These are phyloP conservation scores for Posidonia australis DNA, from an alignment of 106 monocot genomes.

Conservation along the genomic window DNA sequence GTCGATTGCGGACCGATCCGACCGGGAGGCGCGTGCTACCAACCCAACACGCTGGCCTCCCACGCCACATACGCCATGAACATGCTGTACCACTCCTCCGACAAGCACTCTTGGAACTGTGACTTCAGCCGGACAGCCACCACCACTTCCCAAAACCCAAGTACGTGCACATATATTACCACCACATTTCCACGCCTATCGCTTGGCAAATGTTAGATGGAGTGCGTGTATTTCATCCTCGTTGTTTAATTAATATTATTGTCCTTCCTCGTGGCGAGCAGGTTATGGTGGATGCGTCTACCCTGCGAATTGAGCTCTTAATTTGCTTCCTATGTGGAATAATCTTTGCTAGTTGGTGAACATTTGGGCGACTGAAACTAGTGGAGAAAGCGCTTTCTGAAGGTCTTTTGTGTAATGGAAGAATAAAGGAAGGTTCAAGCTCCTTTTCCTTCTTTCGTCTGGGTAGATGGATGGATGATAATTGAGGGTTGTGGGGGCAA, in stretches of 20 bases:
- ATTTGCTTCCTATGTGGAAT: too few species aligned
- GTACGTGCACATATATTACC: background rate
- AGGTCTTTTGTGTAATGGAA: background rate
- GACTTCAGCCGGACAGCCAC: conserved; percentile 20
- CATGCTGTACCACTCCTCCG: conserved; percentile 16
- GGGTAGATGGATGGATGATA: too few species aligned
- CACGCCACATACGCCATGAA: conserved; percentile 23
- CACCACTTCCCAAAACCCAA: conserved; percentile 18
- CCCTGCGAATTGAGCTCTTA: background rate
- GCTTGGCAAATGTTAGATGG: background rate
- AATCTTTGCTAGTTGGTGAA: too few species aligned
- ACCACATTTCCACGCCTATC: background rate
- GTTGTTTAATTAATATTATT: background rate
- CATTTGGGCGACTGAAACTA: too few species aligned
- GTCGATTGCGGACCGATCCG: conserved; percentile 23
- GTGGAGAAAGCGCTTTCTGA: background rate
- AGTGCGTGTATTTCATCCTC: background rate
- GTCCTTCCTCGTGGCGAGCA: background rate
- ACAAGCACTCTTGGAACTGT: conserved; percentile 15
- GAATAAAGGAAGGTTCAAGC: background rate
- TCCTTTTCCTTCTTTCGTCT: too few species aligned
- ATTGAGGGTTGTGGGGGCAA: too few species aligned
- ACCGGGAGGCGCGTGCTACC: conserved; percentile 23
- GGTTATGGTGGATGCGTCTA: background rate
- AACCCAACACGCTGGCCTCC: conserved; percentile 18